Conservation (phyloP, 306 rosid species). For the Glycine latifolia region DNA sequence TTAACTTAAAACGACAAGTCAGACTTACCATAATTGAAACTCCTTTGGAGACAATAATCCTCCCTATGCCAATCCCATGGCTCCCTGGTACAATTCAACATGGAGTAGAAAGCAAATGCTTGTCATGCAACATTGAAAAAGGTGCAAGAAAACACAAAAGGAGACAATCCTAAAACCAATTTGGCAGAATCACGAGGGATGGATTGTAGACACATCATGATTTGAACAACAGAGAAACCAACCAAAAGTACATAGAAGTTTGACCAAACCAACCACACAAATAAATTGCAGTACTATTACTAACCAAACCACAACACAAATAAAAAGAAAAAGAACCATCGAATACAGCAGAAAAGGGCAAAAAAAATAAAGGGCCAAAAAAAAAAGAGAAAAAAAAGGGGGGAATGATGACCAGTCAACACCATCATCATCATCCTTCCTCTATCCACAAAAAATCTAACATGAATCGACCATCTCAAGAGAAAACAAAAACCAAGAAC, state of each 20-base stretch:
- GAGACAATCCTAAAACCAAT: conserved; percentile 31
- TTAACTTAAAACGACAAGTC: conserved; percentile 4
- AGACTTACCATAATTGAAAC: conserved; percentile 58
- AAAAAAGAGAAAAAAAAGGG: conserved; percentile 7
- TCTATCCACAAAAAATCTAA: conserved; percentile 39
- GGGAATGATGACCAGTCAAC: conserved; percentile 48
- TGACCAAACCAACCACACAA: not conserved
- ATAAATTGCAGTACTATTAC: conserved; percentile 17
- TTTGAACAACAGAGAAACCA: conserved; percentile 15
- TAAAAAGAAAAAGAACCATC: conserved; percentile 2
- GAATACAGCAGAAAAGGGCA: conserved; percentile 23
- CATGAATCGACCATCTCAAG: conserved; percentile 32
- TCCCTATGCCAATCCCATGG: conserved; percentile 71
- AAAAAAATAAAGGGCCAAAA: not conserved
- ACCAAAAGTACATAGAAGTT: conserved; percentile 1
- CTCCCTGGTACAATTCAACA: conserved; percentile 52
- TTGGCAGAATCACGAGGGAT: conserved; percentile 18
- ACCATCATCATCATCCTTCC: conserved; percentile 25
- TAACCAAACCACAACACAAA: not conserved
- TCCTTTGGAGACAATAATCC: conserved; percentile 54
- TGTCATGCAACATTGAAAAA: conserved; percentile 9
- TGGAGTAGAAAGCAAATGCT: conserved; percentile 24
- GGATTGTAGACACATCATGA: conserved; percentile 11
- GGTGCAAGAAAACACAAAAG: conserved; percentile 22
- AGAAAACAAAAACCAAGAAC: not conserved